Conservation (phyloP, 2,329 filamentous ascomycete species). For the Bisporella sp. region DNA sequence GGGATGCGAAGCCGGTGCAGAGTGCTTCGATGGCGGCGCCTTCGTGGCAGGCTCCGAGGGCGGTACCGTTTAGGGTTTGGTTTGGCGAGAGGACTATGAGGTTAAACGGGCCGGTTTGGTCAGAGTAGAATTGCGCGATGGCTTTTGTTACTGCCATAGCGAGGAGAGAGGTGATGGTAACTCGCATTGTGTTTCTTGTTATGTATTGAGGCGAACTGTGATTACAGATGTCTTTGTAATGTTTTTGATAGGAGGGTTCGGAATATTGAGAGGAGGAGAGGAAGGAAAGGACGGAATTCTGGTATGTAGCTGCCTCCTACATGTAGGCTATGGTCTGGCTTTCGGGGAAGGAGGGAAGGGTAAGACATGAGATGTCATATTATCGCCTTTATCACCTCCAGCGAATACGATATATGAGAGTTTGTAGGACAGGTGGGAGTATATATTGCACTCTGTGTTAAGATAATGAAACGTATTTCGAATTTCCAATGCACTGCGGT, state of each 20-base stretch:
- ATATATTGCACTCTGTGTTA: too few relatives aligned
- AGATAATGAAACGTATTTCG: too few relatives aligned
- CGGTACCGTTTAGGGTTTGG: constrained; percentile 29
- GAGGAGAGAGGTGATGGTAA: constrained; percentile 1
- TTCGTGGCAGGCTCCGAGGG: constrained; percentile 37
- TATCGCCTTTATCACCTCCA: too few relatives aligned
- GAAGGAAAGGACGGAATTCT: background rate
- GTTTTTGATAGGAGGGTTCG: background rate
- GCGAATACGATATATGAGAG: too few relatives aligned
- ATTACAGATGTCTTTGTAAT: constrained; percentile 18
- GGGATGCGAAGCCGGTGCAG: constrained; percentile 28
- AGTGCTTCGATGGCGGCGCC: constrained; percentile 41
- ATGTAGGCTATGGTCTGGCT: background rate
- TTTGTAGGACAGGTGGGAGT: too few relatives aligned
- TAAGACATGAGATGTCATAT: background rate
- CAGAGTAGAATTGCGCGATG: constrained; percentile 21
- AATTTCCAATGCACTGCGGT: too few relatives aligned
- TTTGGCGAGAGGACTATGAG: constrained; percentile 34
- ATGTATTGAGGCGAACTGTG: background rate
- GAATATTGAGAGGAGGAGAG: background rate
- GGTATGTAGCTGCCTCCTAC: background rate
- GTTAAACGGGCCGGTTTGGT: constrained; percentile 36
- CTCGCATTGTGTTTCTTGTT: too few relatives aligned
- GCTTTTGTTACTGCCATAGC: constrained; percentile 13
- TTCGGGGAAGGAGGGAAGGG: background rate